Base-by-base conservation (phyloP, 2,329 filamentous ascomycete genomes). In the Hypoxylon sp. region DNA sequence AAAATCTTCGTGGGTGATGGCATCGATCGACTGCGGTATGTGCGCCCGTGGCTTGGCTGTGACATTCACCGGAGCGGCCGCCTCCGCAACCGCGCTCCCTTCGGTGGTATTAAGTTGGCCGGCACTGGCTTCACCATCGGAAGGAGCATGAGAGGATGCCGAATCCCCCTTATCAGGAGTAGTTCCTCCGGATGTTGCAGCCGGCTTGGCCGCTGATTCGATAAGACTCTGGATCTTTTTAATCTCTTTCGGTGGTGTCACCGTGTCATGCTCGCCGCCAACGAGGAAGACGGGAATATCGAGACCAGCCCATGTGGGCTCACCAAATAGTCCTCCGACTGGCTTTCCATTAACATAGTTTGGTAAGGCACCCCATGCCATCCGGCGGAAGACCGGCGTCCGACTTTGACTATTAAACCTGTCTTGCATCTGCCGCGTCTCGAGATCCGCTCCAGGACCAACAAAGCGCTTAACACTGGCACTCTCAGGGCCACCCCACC, bases 341-440 rank as follows among this genome's bases (percentile, higher is more conserved):
- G 87, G 79, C 25, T 83, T 78, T 1, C 85, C 87, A 6, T 83
- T 76, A 2, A 83, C 77, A 63, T 34, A 65, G 21, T 78, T 80
- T 0, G 93, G 91, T 23, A 96, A 82, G 55, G 85, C 84, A 0
- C 94, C 93, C 78, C 85, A 89, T 0, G 90, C 90, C 89, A 97
- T 94, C 41, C 93, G 89, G 71, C 92, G 88, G 86, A 93, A 97
- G 0, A 96, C 92, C 0, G 91, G 85, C 0, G 94, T 96, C 70
- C 86, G 89, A 69, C 93, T 97, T 77, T 97, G 93, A 65, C 87
- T 85, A 77, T 98, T 98, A 80, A 90, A 95, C 2, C 86, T 86
- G 62, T 91, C 79, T 77, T 95, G 93, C 36, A 93, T 82, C 61
- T 85, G 83, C 74, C 88, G 89, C 1, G 90, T 86, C 72, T 92